Percentiles rank a stretch among this genome's conserved stretches.
phyloP scores from a whole-genome alignment of 1,284 basidiomycete genomes.

The Neonothopanus nambi region DNA sequence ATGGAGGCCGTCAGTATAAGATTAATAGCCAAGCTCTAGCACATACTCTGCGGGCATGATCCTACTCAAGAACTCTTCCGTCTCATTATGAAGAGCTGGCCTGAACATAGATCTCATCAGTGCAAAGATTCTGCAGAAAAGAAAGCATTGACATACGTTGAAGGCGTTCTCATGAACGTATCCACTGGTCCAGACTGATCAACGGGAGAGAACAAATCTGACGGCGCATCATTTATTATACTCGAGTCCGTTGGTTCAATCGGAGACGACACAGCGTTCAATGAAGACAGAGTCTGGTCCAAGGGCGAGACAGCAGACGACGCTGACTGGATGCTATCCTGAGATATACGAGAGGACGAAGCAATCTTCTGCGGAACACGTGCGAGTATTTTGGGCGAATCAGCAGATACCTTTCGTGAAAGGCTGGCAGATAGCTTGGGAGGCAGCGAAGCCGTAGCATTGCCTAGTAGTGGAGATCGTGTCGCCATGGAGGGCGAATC shows the following conservation, averaged over 20 bases:
- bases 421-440: not conserved
- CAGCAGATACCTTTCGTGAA: not conserved
- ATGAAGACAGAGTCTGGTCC: not conserved
- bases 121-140: too few species aligned
- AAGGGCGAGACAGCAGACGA: not conserved
- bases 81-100: not conserved
- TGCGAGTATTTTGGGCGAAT: not conserved
- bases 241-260: too few species aligned
- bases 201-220: too few species aligned
- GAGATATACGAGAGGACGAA: not conserved
- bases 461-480: not conserved
- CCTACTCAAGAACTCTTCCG: not conserved
- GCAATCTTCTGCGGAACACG: not conserved
- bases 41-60: not conserved
- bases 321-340: not conserved
- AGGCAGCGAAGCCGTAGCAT: not conserved
- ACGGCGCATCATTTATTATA: too few species aligned
- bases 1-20: not conserved
- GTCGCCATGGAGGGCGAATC: not conserved
- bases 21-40: not conserved
- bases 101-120: not conserved
- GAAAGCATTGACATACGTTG: not conserved
- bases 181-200: too few species aligned
- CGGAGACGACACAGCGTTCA: not conserved
- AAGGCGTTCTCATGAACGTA: not conserved